Evolutionary conservation across 177 flowering plant genomes (phyloP), one percentile per base, ranked within the genome.

Genomic region (Telopea speciosissima): DNA sequence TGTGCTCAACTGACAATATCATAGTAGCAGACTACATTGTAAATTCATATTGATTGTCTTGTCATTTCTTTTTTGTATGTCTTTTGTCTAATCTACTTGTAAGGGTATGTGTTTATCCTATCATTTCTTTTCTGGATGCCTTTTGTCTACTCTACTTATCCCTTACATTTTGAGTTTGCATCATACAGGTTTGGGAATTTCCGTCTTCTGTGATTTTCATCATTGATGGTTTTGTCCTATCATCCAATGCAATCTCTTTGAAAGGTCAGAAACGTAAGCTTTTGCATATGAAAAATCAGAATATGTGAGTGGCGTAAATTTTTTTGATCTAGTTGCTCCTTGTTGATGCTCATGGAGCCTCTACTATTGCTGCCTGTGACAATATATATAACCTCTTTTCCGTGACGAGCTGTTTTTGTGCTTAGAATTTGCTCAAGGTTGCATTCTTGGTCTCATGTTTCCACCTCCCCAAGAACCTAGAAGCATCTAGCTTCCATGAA

Each of bases 101-200:
- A 8, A 8, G 3, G 40, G 40, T 36, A 36, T 36, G 40, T 36
- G 40, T 36, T 36, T 36, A 8, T 36, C 40, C 40, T 36, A 3
- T 8, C 40, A 36, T 36, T 36, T 36, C 40, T 3, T 36, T 36
- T 36, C 40, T 36, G 19, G 17, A 12, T 49, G 19, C 19, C 54
- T 11, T 49, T 12, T 49, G 54, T 49, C 54, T 49, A 49, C 54
- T 49, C 19, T 12, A 49, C 54, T 49, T 49, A 11, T 22, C n/a
- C 62, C 60, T 72, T 49, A 49, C 28, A 72, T 42, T 62, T 68
- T 54, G 6, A 36, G 0, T 36, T 11, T 70, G 59, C 26, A 33
- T 73, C 72, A 25, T 78, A 33, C 83, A 89, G 97, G 86, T 91
- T 22, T 93, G 98, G 98, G 90, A 90, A 67, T 93, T 88, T 68